These are phyloP conservation scores for Aulographum hederae DNA, from an alignment of 2,329 filamentous ascomycete species.

Conservation along the genomic window DNA sequence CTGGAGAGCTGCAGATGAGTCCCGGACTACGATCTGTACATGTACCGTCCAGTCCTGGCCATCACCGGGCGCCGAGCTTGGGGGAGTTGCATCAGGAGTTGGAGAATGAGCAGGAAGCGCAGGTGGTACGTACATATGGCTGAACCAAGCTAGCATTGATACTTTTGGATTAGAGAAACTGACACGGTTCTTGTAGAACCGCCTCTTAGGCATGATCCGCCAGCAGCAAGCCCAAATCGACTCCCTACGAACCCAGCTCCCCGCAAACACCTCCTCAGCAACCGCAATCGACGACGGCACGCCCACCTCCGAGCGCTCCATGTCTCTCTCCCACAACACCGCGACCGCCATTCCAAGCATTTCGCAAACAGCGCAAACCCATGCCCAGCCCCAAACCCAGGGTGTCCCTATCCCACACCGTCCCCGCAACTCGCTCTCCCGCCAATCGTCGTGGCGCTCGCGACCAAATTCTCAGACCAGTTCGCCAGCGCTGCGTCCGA, in stretches of 20 bases:
- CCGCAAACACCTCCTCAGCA: constrained; percentile 18
- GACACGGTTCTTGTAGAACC: constrained; percentile 47
- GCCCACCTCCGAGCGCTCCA: constrained; percentile 26
- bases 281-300: constrained; percentile 34
- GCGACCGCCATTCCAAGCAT: constrained; percentile 14
- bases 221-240: constrained; percentile 55
- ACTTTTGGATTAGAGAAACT: background rate
- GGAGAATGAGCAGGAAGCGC: constrained; percentile 61
- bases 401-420: constrained; percentile 12
- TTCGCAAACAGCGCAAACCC: no score
- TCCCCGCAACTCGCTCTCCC: constrained; percentile 16
- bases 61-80: constrained; percentile 46
- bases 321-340: constrained; percentile 22
- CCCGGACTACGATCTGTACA: constrained; percentile 9
- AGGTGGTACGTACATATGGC: constrained; percentile 35
- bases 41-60: constrained; percentile 25
- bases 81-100: constrained; percentile 65
- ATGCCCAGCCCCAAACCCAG: constrained; percentile 23
- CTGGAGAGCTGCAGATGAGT: constrained; percentile 47
- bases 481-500: background rate
- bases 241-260: constrained; percentile 29
- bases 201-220: constrained; percentile 59
- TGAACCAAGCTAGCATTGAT: background rate
- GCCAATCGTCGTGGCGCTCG: constrained; percentile 23
- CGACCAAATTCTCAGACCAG: background rate